Conservation (phyloP, 495 filamentous ascomycete species). For the Tetracladium marchalianum region DNA sequence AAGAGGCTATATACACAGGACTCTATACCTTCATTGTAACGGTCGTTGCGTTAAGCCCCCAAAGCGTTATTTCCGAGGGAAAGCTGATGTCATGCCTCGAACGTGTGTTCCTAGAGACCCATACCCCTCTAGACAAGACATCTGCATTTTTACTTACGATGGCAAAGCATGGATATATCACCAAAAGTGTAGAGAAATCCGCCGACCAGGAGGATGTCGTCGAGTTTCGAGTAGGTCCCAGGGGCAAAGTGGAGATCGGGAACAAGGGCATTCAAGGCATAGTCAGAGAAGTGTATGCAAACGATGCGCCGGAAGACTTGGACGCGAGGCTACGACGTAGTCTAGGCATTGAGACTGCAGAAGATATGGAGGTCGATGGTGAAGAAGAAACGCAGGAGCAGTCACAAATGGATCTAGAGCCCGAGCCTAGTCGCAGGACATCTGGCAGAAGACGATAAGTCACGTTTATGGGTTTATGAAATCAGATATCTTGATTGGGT, state of each 20-base stretch:
- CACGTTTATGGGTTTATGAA: slow-evolving; percentile 14
- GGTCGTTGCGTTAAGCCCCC: slow-evolving; percentile 57
- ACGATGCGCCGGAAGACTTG: slow-evolving; percentile 35
- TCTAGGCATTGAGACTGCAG: slow-evolving; percentile 32
- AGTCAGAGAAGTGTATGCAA: slow-evolving; percentile 49
- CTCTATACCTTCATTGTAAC: slow-evolving; percentile 73
- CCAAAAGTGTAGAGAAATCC: slow-evolving; percentile 56
- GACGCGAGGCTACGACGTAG: slow-evolving; percentile 42
- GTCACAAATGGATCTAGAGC: slow-evolving; percentile 11
- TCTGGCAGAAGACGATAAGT: slow-evolving; percentile 6
- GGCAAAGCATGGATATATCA: slow-evolving; percentile 72
- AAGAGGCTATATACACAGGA: slow-evolving; percentile 70
- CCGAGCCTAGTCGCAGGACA: slow-evolving; percentile 7
- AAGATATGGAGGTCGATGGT: slow-evolving; percentile 26
- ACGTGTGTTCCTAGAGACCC: slow-evolving; percentile 65
- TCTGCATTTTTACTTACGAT: slow-evolving; percentile 67
- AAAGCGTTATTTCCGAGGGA: slow-evolving; percentile 60
- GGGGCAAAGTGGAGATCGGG: slow-evolving; percentile 81
- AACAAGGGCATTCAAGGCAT: slow-evolving; percentile 60
- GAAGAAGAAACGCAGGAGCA: slow-evolving; percentile 19
- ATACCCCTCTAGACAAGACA: slow-evolving; percentile 67
- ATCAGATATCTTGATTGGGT: slow-evolving; percentile 19
- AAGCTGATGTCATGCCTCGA: slow-evolving; percentile 64
- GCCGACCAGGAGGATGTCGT: slow-evolving; percentile 58
- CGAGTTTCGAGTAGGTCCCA: slow-evolving; percentile 69